phyloP scores from a whole-genome alignment of 495 filamentous ascomycete genomes.

The Mycothermus thermophilus region DNA sequence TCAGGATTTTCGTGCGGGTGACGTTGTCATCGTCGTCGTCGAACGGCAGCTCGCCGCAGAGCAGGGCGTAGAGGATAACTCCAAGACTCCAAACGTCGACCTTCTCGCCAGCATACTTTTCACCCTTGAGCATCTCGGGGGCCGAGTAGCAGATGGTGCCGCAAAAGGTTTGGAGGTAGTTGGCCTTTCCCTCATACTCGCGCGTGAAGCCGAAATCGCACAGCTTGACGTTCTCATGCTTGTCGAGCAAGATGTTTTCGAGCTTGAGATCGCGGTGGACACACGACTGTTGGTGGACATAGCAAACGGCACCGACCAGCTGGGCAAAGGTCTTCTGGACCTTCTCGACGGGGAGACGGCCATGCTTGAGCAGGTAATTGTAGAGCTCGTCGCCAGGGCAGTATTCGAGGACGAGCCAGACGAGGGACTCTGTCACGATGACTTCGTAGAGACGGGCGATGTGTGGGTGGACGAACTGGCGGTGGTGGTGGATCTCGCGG shows the following conservation, averaged over 20 bases:
- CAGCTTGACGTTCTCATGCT: constrained; percentile 95
- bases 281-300: constrained; percentile 89
- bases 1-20: constrained; percentile 75
- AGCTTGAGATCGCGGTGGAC: constrained; percentile 95
- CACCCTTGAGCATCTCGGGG: constrained; percentile 95
- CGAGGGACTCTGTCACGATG: constrained; percentile 83
- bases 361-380: constrained; percentile 81
- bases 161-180: constrained; percentile 94
- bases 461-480: constrained; percentile 94
- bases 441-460: constrained; percentile 96
- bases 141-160: constrained; percentile 96
- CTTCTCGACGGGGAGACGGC: constrained; percentile 70
- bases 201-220: constrained; percentile 97
- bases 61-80: constrained; percentile 84
- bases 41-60: constrained; percentile 87
- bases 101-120: constrained; percentile 95
- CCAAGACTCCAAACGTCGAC: constrained; percentile 98
- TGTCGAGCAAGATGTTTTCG: constrained; percentile 94
- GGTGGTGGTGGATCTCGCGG: constrained; percentile 94
- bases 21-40: constrained; percentile 84
- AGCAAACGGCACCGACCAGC: constrained; percentile 85
- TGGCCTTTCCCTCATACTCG: constrained; percentile 90
- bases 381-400: constrained; percentile 96
- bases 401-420: constrained; percentile 95
- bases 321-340: constrained; percentile 94